These are phyloP conservation scores for Kazachstania sp. DNA, from an alignment of 1,139 yeast genomes.

Conservation along the genomic window DNA sequence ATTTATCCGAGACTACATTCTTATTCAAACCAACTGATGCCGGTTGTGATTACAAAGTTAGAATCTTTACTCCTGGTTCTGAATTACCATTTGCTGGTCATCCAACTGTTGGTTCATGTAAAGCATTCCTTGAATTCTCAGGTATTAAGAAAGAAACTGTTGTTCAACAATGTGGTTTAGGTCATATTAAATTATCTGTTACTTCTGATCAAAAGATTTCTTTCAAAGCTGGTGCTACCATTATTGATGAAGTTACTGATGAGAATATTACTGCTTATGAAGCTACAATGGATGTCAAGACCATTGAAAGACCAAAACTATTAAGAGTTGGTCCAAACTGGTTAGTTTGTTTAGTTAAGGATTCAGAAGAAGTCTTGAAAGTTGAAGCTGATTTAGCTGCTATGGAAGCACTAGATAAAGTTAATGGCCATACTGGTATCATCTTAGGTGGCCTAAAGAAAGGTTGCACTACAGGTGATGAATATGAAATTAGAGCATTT, in stretches of 20 bases:
- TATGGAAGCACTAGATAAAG: conserved; percentile 19
- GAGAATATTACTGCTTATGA: conserved; percentile 19
- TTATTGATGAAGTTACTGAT: conserved; percentile 18
- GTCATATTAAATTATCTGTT: conserved; percentile 34
- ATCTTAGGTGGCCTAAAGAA: conserved; percentile 34
- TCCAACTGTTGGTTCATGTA: conserved; percentile 47
- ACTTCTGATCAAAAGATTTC: conserved; percentile 17
- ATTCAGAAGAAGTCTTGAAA: conserved; percentile 30
- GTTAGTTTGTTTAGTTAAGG: conserved; percentile 32
- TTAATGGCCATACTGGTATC: conserved; percentile 32
- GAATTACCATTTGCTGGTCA: conserved; percentile 57
- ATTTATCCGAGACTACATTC: conserved; percentile 49
- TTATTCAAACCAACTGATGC: conserved; percentile 34
- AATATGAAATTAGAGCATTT: conserved; percentile 36
- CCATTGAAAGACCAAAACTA: conserved; percentile 23
- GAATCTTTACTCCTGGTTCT: conserved; percentile 39
- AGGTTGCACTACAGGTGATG: conserved; percentile 9
- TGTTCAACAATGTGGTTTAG: conserved; percentile 40
- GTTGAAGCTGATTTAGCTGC: conserved; percentile 30
- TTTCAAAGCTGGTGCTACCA: conserved; percentile 20
- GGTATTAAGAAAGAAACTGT: conserved; percentile 22
- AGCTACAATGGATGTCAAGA: conserved; percentile 19
- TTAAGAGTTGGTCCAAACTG: conserved; percentile 38
- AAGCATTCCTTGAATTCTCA: conserved; percentile 35
- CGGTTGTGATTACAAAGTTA: conserved; percentile 38